These are phyloP conservation scores for Acanthamoeba royreba DNA, from an alignment of 208 protist genomes.

Conservation along the genomic window DNA sequence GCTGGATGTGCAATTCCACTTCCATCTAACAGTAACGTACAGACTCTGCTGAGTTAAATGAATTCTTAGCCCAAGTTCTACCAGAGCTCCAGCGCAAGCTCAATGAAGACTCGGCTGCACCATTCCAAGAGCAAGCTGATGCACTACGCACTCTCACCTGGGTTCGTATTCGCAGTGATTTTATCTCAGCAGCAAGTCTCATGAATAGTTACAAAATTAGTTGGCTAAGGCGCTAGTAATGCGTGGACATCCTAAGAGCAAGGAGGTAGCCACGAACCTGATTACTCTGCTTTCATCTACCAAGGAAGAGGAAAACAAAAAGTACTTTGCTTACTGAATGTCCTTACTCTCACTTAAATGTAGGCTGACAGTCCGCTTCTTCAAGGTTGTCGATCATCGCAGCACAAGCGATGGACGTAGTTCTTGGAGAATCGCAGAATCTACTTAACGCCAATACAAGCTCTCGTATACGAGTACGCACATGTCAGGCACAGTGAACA, in stretches of 20 bases:
- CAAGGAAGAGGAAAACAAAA: background rate
- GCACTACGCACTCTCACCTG: background rate
- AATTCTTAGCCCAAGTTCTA: background rate
- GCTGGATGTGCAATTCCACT: no score
- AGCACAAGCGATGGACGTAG: background rate
- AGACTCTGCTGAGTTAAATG: background rate
- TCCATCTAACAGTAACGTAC: no score
- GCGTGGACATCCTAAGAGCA: background rate
- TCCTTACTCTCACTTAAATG: background rate
- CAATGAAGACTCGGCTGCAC: background rate
- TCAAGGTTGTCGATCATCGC: background rate
- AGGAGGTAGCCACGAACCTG: background rate
- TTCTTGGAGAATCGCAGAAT: background rate
- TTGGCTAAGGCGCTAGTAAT: constrained; percentile 19
- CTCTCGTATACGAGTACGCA: background rate
- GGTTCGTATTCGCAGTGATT: background rate
- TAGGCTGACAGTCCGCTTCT: background rate
- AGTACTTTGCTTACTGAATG: background rate
- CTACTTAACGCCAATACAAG: background rate
- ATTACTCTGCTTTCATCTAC: background rate
- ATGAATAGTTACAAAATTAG: background rate
- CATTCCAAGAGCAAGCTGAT: background rate
- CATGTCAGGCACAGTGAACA: no score
- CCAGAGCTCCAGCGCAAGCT: background rate
- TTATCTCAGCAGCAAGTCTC: background rate